Evolutionary conservation across 2,329 filamentous ascomycete genomes (phyloP).

Genomic region (Aspergillus fumigatiaffinis): DNA sequence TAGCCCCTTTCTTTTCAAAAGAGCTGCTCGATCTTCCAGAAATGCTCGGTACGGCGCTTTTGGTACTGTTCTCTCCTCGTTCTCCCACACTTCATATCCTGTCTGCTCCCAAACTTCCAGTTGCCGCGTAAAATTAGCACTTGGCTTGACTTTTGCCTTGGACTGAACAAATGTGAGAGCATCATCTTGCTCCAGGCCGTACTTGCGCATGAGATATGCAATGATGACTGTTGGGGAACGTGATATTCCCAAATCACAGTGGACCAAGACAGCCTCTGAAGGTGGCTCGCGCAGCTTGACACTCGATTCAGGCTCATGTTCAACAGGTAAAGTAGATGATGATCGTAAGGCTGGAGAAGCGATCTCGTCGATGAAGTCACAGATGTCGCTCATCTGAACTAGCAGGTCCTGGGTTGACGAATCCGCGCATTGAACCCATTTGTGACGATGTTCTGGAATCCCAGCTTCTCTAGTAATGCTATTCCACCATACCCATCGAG

Average conservation of each 20-base stretch:
- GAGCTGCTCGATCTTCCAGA: conserved; percentile 16
- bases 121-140: conserved; percentile 17
- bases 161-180: conserved; percentile 19
- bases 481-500: conserved; percentile 20
- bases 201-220: conserved; percentile 26
- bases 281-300: neutral
- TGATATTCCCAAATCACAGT: conserved; percentile 25
- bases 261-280: conserved; percentile 13
- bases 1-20: conserved; percentile 12
- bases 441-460: conserved; percentile 20
- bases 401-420: conserved; percentile 27
- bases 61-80: conserved; percentile 16
- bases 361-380: conserved; percentile 25
- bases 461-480: conserved; percentile 18
- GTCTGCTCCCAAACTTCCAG: conserved; percentile 9
- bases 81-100: conserved; percentile 22
- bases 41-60: conserved; percentile 16
- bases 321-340: neutral
- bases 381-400: conserved; percentile 20
- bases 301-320: neutral
- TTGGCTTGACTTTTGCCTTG: conserved; percentile 23
- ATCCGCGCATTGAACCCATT: conserved; percentile 26
- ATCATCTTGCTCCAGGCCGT: too few species aligned
- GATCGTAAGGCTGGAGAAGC: conserved; percentile 11
- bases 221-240: conserved; percentile 22